phyloP scores from a whole-genome alignment of 106 monocot genomes.

The Allium fistulosum region DNA sequence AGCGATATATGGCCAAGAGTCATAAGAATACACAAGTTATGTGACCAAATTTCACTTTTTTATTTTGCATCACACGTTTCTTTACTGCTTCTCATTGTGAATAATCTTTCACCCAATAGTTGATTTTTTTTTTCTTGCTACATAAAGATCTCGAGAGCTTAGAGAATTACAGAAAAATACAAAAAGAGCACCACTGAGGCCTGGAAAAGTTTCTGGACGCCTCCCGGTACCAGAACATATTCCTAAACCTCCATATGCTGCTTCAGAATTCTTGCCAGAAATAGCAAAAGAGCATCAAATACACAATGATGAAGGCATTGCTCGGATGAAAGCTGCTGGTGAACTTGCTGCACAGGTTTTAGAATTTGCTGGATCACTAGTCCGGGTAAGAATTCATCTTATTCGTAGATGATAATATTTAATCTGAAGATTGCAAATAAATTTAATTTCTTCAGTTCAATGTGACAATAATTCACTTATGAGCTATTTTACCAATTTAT shows the following conservation, averaged over 20 bases:
- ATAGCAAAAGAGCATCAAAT: conserved; percentile 61
- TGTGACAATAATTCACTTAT: too few relatives aligned
- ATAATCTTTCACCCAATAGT: too few relatives aligned
- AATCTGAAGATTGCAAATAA: not conserved
- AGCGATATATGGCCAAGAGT: too few relatives aligned
- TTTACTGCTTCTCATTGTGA: too few relatives aligned
- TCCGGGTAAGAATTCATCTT: conserved; percentile 47
- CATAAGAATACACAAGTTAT: too few relatives aligned
- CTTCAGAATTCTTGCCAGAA: conserved; percentile 55
- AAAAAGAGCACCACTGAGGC: conserved; percentile 73
- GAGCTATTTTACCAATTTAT: too few relatives aligned
- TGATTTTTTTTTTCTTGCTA: not conserved
- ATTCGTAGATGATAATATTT: not conserved
- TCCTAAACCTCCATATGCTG: conserved; percentile 80
- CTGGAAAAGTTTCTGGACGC: conserved; percentile 62
- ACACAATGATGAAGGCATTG: conserved; percentile 78
- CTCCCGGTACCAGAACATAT: conserved; percentile 78
- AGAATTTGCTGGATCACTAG: conserved; percentile 81
- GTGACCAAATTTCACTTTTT: too few relatives aligned
- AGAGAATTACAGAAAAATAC: conserved; percentile 42
- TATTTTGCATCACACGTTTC: too few relatives aligned
- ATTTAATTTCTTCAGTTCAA: too few relatives aligned
- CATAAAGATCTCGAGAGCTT: conserved; percentile 54
- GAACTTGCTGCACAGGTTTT: conserved; percentile 93
- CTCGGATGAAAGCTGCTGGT: conserved; percentile 84